These are phyloP conservation scores for Porphyrellus cyaneotinctus DNA, from an alignment of 768 basidiomycete genomes.

Conservation along the genomic window DNA sequence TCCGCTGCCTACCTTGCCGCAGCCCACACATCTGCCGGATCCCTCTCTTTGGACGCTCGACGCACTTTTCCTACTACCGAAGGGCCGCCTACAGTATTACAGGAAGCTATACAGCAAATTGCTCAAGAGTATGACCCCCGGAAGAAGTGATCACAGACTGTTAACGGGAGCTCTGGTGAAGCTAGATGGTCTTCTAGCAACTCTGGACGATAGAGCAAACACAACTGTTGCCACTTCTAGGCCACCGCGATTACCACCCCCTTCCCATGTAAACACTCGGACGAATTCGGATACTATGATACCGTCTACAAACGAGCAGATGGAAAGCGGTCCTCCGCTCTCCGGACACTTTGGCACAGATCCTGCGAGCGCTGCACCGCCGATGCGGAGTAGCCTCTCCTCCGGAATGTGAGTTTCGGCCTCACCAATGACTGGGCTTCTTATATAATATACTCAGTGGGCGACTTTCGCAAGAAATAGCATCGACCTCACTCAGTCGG, in stretches of 20 bases:
- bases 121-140: constrained; percentile 81
- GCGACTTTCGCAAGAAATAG: constrained; percentile 57
- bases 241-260: not conserved
- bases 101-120: constrained; percentile 83
- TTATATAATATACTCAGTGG: constrained; percentile 39
- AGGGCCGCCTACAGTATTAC: constrained; percentile 84
- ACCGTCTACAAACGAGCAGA: not conserved
- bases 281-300: not conserved
- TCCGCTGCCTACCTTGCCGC: constrained; percentile 43
- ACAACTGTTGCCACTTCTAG: constrained; percentile 23
- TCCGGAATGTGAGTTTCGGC: constrained; percentile 51
- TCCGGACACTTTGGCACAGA: constrained; percentile 22
- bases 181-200: constrained; percentile 67
- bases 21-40: constrained; percentile 33
- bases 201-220: constrained; percentile 56
- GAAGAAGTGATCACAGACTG: constrained; percentile 80
- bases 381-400: constrained; percentile 47
- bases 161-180: constrained; percentile 77
- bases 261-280: not conserved
- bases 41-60: constrained; percentile 76
- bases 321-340: constrained; percentile 8
- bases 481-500: constrained; percentile 49
- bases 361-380: constrained; percentile 46
- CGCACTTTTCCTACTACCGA: constrained; percentile 82
- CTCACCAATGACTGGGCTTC: not conserved